These are phyloP conservation scores for Gnaphalium uliginosum DNA, from an alignment of 129 eudicot genomes.

Conservation along the genomic window DNA sequence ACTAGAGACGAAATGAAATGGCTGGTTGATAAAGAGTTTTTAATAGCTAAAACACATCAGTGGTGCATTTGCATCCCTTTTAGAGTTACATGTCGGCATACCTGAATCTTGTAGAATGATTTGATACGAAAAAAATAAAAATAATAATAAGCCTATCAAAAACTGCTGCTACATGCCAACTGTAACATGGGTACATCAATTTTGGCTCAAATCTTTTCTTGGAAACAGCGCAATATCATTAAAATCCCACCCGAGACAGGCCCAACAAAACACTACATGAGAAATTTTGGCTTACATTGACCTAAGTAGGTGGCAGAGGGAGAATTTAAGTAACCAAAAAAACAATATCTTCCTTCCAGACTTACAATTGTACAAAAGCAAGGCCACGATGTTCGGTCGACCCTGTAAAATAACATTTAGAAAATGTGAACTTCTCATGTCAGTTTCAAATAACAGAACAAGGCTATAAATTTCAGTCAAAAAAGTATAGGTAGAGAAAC, in stretches of 20 bases:
- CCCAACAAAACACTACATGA: too few species aligned
- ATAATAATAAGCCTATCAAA: neutral
- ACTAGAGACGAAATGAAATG: neutral
- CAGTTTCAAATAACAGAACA: slow-evolving; percentile 17
- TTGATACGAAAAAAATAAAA: neutral
- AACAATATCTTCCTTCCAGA: neutral
- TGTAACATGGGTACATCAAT: neutral
- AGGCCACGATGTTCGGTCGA: slow-evolving; percentile 79
- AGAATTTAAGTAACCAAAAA: too few species aligned
- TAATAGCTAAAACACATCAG: neutral
- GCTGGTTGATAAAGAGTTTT: neutral
- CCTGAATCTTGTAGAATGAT: neutral
- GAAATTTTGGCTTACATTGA: neutral
- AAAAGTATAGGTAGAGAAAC: slow-evolving; percentile 2
- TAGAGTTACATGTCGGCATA: neutral
- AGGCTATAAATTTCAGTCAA: neutral
- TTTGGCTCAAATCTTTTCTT: too few species aligned
- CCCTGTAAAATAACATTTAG: slow-evolving; percentile 42
- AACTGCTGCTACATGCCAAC: neutral
- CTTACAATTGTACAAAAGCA: slow-evolving; percentile 96
- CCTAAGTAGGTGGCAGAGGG: neutral
- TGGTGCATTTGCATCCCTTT: slow-evolving; percentile 5
- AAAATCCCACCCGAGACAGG: too few species aligned
- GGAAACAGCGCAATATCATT: too few species aligned
- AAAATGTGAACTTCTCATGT: slow-evolving; percentile 7